These are phyloP conservation scores for Candida loeiensis DNA, from an alignment of 805 yeast species.

Conservation along the genomic window DNA sequence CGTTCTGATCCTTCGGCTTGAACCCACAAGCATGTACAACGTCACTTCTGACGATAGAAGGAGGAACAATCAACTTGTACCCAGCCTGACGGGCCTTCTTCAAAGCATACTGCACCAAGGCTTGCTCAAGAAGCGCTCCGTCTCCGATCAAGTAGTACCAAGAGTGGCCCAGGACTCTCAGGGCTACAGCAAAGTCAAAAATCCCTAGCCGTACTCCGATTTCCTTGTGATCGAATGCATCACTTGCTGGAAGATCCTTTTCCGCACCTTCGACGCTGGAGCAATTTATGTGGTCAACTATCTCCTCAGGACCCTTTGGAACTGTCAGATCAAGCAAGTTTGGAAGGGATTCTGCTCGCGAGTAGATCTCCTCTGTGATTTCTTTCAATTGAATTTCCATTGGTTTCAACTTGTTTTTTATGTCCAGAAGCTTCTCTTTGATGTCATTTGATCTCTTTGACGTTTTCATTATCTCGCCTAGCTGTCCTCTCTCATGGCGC, in stretches of 20 bases:
- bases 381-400: conserved; percentile 22
- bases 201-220: conserved; percentile 69
- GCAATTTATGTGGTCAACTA: conserved; percentile 54
- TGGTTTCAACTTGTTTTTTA: conserved; percentile 24
- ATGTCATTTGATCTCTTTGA: conserved; percentile 11
- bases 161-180: conserved; percentile 76
- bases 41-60: conserved; percentile 77
- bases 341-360: conserved; percentile 54
- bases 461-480: conserved; percentile 23
- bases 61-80: conserved; percentile 73
- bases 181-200: conserved; percentile 67
- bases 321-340: conserved; percentile 54
- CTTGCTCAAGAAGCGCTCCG: conserved; percentile 87
- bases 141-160: conserved; percentile 84
- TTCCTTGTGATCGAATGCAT: conserved; percentile 54
- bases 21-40: conserved; percentile 89
- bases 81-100: conserved; percentile 62
- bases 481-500: conserved; percentile 24
- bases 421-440: conserved; percentile 17
- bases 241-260: conserved; percentile 11
- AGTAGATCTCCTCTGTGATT: conserved; percentile 35
- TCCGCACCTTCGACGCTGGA: conserved; percentile 26
- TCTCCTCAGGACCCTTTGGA: conserved; percentile 31
- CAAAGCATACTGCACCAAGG: conserved; percentile 76
- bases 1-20: conserved; percentile 83